Evolutionary conservation across 1,284 basidiomycete genomes (phyloP).

Genomic region (Microstroma glucosiphilum): DNA sequence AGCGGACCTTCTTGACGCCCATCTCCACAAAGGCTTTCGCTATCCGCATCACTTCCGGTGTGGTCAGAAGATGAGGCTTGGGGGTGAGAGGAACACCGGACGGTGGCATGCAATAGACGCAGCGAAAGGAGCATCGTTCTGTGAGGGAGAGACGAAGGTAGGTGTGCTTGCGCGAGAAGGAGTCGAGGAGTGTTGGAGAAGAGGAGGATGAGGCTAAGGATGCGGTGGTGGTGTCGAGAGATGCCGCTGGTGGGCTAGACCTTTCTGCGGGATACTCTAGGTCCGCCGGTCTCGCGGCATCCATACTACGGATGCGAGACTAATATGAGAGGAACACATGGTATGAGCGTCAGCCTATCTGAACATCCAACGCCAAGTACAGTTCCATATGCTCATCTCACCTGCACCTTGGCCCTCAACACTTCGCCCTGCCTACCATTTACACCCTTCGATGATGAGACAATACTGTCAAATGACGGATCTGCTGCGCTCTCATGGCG

Average conservation of each 20-base stretch:
- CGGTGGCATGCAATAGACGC: constrained; percentile 84
- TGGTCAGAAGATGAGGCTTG: constrained; percentile 63
- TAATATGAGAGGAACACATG: not conserved
- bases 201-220: not conserved
- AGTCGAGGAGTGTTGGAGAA: constrained; percentile 21
- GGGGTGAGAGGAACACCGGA: constrained; percentile 73
- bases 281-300: not conserved
- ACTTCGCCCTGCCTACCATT: too few relatives aligned
- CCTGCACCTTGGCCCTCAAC: too few relatives aligned
- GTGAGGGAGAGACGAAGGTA: constrained; percentile 80
- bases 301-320: not conserved
- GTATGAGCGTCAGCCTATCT: too few relatives aligned
- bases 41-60: constrained; percentile 65
- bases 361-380: too few relatives aligned
- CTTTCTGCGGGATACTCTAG: too few relatives aligned
- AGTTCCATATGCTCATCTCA: too few relatives aligned
- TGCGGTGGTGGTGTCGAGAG: not conserved
- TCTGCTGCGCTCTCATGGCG: too few relatives aligned
- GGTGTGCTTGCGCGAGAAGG: constrained; percentile 57
- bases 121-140: constrained; percentile 78
- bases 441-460: too few relatives aligned
- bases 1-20: constrained; percentile 76
- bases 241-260: not conserved
- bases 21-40: constrained; percentile 67
- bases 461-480: too few relatives aligned